Conservation (phyloP, 306 rosid species). For the Leucaena leucocephala region DNA sequence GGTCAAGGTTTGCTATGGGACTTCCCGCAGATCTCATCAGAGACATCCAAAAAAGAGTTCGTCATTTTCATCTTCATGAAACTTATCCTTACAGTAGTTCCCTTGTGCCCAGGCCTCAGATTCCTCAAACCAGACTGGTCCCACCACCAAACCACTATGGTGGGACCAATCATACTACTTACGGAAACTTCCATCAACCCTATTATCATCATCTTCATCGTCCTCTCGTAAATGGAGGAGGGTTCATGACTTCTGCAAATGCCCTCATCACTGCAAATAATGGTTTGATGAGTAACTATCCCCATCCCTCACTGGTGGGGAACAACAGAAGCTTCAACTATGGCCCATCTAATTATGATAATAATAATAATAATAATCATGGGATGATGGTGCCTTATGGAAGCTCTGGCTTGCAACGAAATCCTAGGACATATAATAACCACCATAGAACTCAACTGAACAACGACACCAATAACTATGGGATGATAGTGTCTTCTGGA, state of each 20-base stretch:
- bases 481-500: too few relatives aligned
- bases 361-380: neutral
- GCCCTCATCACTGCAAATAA: neutral
- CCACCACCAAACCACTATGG: neutral
- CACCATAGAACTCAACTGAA: conserved; percentile 31
- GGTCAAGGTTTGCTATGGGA: conserved; percentile 53
- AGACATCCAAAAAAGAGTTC: conserved; percentile 1
- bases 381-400: neutral
- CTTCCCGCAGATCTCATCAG: conserved; percentile 28
- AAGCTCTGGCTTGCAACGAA: neutral
- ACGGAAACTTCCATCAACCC: neutral
- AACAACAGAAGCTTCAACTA: neutral
- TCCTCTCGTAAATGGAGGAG: neutral
- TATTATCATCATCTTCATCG: neutral
- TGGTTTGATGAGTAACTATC: neutral
- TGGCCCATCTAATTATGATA: neutral
- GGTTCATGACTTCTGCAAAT: neutral
- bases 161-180: neutral
- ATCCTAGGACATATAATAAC: neutral
- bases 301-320: neutral
- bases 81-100: neutral
- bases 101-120: neutral
- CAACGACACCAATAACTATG: neutral
- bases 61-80: neutral
- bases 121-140: neutral